Percentiles rank a stretch among this genome's conserved stretches.
These are phyloP conservation scores for Stephania japonica DNA, from an alignment of 164 flowering plant species.

Conservation along the genomic window DNA sequence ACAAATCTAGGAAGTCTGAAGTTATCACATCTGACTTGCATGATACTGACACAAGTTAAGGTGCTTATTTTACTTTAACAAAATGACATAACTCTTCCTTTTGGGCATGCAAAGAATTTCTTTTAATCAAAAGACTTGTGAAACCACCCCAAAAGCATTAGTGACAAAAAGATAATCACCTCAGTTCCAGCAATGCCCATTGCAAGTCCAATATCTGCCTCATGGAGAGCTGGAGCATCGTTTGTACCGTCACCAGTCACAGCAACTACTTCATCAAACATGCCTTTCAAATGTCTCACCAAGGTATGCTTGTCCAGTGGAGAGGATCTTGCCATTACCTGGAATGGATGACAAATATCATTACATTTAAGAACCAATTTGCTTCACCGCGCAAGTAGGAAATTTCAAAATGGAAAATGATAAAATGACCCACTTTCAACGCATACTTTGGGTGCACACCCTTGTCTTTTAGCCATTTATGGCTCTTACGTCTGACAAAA, in stretches of 20 bases:
- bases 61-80: background rate
- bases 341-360: conserved; percentile 8
- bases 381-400: background rate
- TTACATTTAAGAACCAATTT: background rate
- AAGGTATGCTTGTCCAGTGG: conserved; percentile 91
- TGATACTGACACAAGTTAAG: background rate
- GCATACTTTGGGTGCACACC: no score
- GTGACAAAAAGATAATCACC: conserved; percentile 34
- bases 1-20: background rate
- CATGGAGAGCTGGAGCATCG: conserved; percentile 99
- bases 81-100: background rate
- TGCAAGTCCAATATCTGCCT: conserved; percentile 97
- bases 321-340: conserved; percentile 99
- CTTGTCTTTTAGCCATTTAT: no score
- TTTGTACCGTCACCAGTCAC: conserved; percentile 98
- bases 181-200: conserved; percentile 99
- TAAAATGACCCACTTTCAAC: no score
- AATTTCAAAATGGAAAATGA: no score
- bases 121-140: background rate
- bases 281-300: conserved; percentile 65
- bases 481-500: no score
- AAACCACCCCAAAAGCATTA: background rate
- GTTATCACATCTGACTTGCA: background rate
- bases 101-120: background rate
- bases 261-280: conserved; percentile 80